Evolutionary conservation across 1,284 basidiomycete species (phyloP).

Genomic region (Rhodotorula sp.): DNA sequence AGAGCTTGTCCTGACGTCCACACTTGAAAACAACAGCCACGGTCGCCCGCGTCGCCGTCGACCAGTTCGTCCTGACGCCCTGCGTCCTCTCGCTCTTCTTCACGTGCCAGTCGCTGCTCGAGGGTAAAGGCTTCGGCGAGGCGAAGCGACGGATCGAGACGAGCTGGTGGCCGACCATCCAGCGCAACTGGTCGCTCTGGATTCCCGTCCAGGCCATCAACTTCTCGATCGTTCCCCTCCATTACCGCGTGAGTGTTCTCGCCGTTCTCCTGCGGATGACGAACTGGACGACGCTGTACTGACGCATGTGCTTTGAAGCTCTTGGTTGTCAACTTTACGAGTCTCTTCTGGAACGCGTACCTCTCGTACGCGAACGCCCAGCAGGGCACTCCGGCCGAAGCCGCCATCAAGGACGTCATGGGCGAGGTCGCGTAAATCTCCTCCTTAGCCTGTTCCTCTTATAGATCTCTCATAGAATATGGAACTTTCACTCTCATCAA

Average conservation of each 20-base stretch:
- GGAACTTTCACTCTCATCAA: too few species aligned
- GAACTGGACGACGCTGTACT: constrained; percentile 52
- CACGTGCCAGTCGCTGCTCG: constrained; percentile 67
- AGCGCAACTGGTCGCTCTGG: constrained; percentile 54
- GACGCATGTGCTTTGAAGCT: background rate
- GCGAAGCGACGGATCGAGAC: constrained; percentile 61
- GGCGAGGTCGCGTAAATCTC: constrained; percentile 1
- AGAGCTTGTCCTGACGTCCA: background rate
- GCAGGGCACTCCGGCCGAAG: constrained; percentile 12
- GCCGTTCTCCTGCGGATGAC: constrained; percentile 80
- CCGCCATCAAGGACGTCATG: constrained; percentile 21
- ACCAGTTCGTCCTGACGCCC: constrained; percentile 70
- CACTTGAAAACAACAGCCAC: constrained; percentile 1
- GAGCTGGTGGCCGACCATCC: constrained; percentile 60
- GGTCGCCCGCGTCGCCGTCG: constrained; percentile 63
- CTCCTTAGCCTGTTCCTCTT: too few species aligned
- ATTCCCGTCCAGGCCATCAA: constrained; percentile 56
- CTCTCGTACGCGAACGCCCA: constrained; percentile 37
- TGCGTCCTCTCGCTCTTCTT: constrained; percentile 70
- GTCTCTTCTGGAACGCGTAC: constrained; percentile 30
- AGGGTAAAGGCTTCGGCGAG: constrained; percentile 63
- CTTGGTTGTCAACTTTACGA: background rate
- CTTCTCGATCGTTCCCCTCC: constrained; percentile 73
- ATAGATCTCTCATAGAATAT: background rate
- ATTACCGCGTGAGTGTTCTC: constrained; percentile 73